Evolutionary conservation across 192 early-diverging fungal genomes (phyloP).

Genomic region (Jimgerdemannia flammicorona): DNA sequence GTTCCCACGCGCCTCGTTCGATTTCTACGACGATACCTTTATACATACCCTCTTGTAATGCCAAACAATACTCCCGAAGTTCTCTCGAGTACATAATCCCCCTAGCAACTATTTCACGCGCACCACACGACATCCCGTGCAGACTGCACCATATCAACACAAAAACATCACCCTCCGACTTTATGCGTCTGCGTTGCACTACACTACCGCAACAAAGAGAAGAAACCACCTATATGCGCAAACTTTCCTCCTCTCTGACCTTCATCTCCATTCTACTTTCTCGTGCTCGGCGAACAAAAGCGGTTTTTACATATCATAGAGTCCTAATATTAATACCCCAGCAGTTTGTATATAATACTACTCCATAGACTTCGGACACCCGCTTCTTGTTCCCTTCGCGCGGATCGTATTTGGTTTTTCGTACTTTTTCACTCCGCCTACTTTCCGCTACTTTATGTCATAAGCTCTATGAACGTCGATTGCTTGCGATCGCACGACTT

Average conservation of each 20-base stretch:
- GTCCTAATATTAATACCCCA: not conserved
- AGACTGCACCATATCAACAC: not conserved
- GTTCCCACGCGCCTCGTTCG: not conserved
- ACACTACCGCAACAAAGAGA: not conserved
- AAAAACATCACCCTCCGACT: not conserved
- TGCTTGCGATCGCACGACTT: not conserved
- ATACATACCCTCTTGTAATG: not conserved
- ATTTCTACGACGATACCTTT: not conserved
- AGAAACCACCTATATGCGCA: not conserved
- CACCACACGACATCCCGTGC: not conserved
- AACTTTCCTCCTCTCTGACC: not conserved
- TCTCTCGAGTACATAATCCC: too few species aligned
- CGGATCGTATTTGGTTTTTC: not conserved
- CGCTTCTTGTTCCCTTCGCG: not conserved
- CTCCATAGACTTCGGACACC: not conserved
- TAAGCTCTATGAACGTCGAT: not conserved
- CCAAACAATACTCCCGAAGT: too few species aligned
- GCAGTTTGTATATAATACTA: not conserved
- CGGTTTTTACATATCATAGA: not conserved
- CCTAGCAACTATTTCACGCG: too few species aligned
- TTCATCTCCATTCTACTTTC: not conserved
- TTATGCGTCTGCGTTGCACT: not conserved
- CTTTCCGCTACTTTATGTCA: not conserved
- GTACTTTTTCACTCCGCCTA: not conserved
- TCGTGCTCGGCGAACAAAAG: not conserved